Base-by-base conservation (phyloP, 2,329 filamentous ascomycete species). In the Lasiodiplodia sp. region DNA sequence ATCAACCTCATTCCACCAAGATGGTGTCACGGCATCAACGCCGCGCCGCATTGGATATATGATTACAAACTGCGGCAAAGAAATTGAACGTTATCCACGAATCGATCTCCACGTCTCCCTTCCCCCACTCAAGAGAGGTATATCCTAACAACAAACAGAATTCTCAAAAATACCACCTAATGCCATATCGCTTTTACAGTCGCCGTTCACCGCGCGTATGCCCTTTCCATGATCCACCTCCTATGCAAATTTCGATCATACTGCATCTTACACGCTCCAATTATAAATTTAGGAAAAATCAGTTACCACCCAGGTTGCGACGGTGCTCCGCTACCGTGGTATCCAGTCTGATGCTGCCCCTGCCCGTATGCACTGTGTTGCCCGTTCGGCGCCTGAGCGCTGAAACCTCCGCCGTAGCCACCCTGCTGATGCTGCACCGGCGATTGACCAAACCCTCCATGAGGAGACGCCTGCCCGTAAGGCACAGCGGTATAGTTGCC, bases 211-310 rank as follows among this genome's bases (percentile, higher is more conserved):
- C 60, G 16, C 28, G 11, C 44, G 11, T n/a, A 64, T 52, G 60
- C 47, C 44, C 16, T 52, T 14, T 21, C 47, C 21, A 52, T 52
- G 44, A 25, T 34, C 60, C 28, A 14, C 23, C 60, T 49, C 60
- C 44, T 64, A 64, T 64, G 60, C 60, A 64, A 64, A 62, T 52
- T 44, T 37, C 28, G 28, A 63, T 10, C 38, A 40, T 34, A 47
- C 47, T 51, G n/a, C 65, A 67, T 67, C 65, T 40, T 67, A 60
- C 65, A 67, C 23, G 21, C 34, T 60, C 53, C n/a, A 57, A 52
- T 47, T 34, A 25, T 38, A 31, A 31, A 47, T 14, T 31, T 18
- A n/a, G 28, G 28, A 31, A n/a, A 62, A 40, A 25, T 18, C 16
- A 47, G 23, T 60, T 55, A 67, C 65, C 65, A 67, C 16, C 65